Evolutionary conservation across 768 basidiomycete species (phyloP), one percentile per base, ranked within the genome.

Genomic region (Russula sp.): DNA sequence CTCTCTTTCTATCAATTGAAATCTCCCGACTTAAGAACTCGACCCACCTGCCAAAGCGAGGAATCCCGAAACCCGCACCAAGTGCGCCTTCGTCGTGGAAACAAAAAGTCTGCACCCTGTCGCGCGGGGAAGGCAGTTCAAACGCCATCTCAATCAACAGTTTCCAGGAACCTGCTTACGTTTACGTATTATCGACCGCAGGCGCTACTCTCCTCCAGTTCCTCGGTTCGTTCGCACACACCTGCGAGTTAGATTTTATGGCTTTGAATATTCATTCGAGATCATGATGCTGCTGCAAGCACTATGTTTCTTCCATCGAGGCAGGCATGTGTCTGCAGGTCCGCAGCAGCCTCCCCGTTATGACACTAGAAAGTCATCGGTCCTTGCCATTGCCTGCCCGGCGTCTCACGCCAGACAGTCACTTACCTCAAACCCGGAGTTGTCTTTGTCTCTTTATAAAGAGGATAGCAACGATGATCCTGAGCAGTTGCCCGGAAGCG

Each of bases 401-500:
- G 42, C 42, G 35, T 58, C 51, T 48, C 35, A 57, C 47, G 44
- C 62, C 61, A 40, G 47, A 16, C 50, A 63, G 45, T 10, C 45
- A 50, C 40, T 56, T 62, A 55, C 50, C 50, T 53, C 62, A 48
- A 57, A 14, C 40, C n/a, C 52, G 45, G 62, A 16, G 45, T 27
- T 40, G 31, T 31, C 57, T 47, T 53, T 39, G 44, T 59, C 57
- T 27, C 62, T 63, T 55, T 55, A 59, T 55, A 59, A 55, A 22
- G 62, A 63, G 62, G 62, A 59, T 63, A 34, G 62, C 45, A 63
- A 59, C 45, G 62, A 55, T 48, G 62, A 63, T 63, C 62, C 8
- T 34, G 22, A 32, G 35, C 52, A 61, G 20, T 31, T 45, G 16
- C 54, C 45, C 44, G 52, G 62, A 63, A 57, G 61, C 49, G 50